Percentiles rank a stretch among this genome's conserved stretches.
Evolutionary conservation across 73 alveolate species (phyloP).

Genomic region (Tetrahymena elliotti): DNA sequence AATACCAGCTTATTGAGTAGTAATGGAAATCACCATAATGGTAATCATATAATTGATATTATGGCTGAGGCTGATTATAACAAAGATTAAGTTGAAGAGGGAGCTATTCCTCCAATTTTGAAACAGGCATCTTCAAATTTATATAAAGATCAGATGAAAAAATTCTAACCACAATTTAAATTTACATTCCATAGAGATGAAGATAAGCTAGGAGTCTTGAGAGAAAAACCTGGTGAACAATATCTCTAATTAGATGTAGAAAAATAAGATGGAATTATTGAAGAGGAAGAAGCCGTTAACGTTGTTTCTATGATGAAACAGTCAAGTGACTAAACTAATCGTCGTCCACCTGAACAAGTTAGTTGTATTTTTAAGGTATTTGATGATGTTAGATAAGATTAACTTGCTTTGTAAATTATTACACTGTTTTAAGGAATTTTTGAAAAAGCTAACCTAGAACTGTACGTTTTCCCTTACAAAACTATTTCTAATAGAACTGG

Average conservation of each 20-base stretch:
- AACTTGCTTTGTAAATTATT: slow-evolving; percentile 81
- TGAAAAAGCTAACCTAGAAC: slow-evolving; percentile 72
- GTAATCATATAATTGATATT: not conserved
- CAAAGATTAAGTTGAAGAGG: not conserved
- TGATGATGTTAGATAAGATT: slow-evolving; percentile 91
- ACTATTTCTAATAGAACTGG: slow-evolving; percentile 90
- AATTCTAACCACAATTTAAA: not conserved
- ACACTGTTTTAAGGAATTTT: slow-evolving; percentile 85
- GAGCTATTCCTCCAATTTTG: not conserved
- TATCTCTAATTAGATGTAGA: slow-evolving; percentile 36
- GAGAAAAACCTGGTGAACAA: slow-evolving; percentile 14
- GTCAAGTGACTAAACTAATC: slow-evolving; percentile 27
- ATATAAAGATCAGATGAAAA: not conserved
- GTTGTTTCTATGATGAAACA: slow-evolving; percentile 1
- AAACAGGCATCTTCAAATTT: not conserved
- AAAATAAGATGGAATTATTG: slow-evolving; percentile 30
- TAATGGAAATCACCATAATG: not conserved
- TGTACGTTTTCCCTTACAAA: slow-evolving; percentile 85
- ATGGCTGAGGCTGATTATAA: not conserved
- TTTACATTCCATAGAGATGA: not conserved
- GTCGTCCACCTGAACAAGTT: slow-evolving; percentile 54
- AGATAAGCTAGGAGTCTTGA: not conserved
- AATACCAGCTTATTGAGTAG: not conserved
- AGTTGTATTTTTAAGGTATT: slow-evolving; percentile 93
- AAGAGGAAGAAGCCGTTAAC: slow-evolving; percentile 41